These are phyloP conservation scores for Metarhizium humberi DNA, from an alignment of 2,329 filamentous ascomycete species.

Conservation along the genomic window DNA sequence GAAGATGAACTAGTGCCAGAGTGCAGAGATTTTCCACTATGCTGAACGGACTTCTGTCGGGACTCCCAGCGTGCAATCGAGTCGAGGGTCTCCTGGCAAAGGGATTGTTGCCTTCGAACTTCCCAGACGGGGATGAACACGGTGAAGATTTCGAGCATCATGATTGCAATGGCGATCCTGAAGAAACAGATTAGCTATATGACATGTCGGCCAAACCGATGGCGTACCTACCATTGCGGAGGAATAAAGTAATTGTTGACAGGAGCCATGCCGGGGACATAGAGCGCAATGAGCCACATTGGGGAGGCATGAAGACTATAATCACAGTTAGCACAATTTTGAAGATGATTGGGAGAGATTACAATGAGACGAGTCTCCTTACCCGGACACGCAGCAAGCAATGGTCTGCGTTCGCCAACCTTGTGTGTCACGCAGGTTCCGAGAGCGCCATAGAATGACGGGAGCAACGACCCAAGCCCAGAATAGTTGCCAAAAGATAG, in stretches of 20 bases:
- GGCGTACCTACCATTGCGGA: conserved; percentile 46
- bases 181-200: background rate
- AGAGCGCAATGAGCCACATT: conserved; percentile 55
- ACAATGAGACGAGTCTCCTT: conserved; percentile 7
- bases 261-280: conserved; percentile 37
- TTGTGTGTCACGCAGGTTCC: conserved; percentile 53
- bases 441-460: conserved; percentile 50
- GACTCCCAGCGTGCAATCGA: conserved; percentile 39
- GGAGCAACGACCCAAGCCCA: conserved; percentile 56
- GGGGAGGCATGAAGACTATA: conserved; percentile 53
- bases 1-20: conserved; percentile 27
- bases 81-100: conserved; percentile 38
- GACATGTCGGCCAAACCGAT: background rate
- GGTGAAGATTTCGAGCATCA: conserved; percentile 53
- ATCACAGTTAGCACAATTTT: background rate
- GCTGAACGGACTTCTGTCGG: conserved; percentile 23
- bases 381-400: conserved; percentile 37
- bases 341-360: background rate
- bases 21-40: conserved; percentile 23
- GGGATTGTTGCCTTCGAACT: conserved; percentile 34
- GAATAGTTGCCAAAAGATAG: conserved; percentile 53
- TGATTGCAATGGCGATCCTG: conserved; percentile 50
- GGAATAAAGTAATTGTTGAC: conserved; percentile 49
- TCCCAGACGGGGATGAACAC: conserved; percentile 55
- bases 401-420: conserved; percentile 58